Evolutionary conservation across 176 grass and related monocot genomes (phyloP), one percentile per base, ranked within the genome.

Genomic region (Musa troglodytarum): DNA sequence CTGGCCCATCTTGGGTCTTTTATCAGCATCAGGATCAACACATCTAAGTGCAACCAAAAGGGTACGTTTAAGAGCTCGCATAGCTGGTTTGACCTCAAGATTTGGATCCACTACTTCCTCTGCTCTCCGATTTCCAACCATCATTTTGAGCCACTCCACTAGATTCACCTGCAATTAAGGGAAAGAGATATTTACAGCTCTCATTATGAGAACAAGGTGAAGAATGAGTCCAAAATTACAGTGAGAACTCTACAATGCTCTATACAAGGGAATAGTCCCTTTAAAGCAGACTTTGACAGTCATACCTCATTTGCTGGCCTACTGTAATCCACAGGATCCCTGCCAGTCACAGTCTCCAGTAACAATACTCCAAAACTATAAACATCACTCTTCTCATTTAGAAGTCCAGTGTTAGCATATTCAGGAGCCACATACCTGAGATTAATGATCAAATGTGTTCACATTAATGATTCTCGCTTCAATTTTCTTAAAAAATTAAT

Each of bases 381-480:
- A 64, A 99, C 91, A 54, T 99, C 95, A 25, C 95, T 99, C 84
- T 99, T 99, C 84, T 99, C 95, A 82, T 99, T 99, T 74, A 99
- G 71, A 85, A 99, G 89, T 53, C 95, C 95, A 8, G 95, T 94
- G 73, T 99, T 99, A 82, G 95, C 91, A 62, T 99, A 99, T 74
- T 99, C 95, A 51, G 95, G 95, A 58, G 95, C 95, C 53, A 99
- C 95, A 50, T 99, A 99, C 82, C 95, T 99, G 75, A 63, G 83
- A 7, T 53, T 70, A 91, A 26, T 78, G 49, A 80, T 11, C 3
- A 2, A 81, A 82, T 16, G 16, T 50, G 80, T 79, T 11, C 19
- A 13, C 51, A 17, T 51, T 52, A 72, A 49, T 12, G 20, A 51
- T 24, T 34, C 7, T 14, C 16, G 2, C 50, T 13, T 53, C 17